Base-by-base conservation (phyloP, 2,329 filamentous ascomycete species). In the Tolypocladium nubicola region DNA sequence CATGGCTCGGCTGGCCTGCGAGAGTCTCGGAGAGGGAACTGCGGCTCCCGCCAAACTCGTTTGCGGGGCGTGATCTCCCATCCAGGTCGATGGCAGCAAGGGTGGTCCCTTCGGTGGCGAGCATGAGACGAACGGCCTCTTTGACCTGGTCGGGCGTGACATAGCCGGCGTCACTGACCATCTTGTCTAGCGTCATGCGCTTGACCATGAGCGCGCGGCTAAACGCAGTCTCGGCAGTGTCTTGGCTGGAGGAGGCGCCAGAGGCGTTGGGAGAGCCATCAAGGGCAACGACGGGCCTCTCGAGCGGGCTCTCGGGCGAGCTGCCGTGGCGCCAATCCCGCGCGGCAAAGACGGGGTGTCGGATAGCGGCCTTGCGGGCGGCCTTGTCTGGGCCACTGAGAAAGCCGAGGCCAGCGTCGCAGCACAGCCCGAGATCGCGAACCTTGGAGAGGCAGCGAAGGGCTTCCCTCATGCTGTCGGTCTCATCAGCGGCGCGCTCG, bases 341-440 rank as follows among this genome's bases (percentile, higher is more conserved):
- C 3, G 61, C 63, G 33, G 66, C 61, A 59, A 76, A 76, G n/a
- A 76, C 67, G 3, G 71, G 66, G 19, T 69, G 67, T 7, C 61
- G 66, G 39, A 61, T 59, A 1, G 71, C 72, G 21, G 74, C 70
- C 52, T 79, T 72, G 23, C 79, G 72, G 7, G 73, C 72, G 52
- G 77, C 77, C 21, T 76, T 70, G 66, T 88, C 84, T 1, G 85
- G 82, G 0, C 85, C 85, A 52, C 74, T 73, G 13, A 89, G 75
- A 76, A 84, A 89, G 13, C 87, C 87, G 41, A 89, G 74, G 11
- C 86, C 85, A 57, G 79, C 84, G 64, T 88, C 83, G 45, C 88
- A 77, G 21, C 83, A 87, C 4, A 90, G 70, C 0, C 82, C 86
- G n/a, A 90, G 75, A 59, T 88, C 84, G 40, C 74, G 76, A 3